Evolutionary conservation across 352 stramenopile genomes (phyloP).

Genomic region (Pythium folliculosum): DNA sequence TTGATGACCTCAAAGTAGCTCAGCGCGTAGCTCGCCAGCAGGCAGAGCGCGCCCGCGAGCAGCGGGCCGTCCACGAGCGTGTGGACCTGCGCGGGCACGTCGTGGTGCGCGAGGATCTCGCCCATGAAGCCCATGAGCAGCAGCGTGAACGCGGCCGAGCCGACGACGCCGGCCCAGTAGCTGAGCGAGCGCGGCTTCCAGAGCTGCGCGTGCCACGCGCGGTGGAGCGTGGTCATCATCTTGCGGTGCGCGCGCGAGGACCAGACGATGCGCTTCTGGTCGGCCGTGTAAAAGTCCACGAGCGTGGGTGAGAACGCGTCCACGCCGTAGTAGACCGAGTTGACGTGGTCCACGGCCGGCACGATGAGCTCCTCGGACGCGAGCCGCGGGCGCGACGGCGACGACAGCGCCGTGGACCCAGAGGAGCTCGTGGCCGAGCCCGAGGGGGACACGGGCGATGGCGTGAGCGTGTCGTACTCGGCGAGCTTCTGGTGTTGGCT

Average conservation of each 20-base stretch:
- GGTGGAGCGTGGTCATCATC: constrained; percentile 87
- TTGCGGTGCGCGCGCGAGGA: constrained; percentile 85
- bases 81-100: constrained; percentile 18
- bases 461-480: constrained; percentile 23
- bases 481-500: constrained; percentile 17
- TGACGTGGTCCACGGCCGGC: constrained; percentile 64
- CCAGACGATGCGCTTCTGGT: constrained; percentile 88
- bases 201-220: constrained; percentile 62
- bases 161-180: constrained; percentile 66
- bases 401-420: constrained; percentile 27
- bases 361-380: constrained; percentile 85
- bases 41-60: constrained; percentile 57
- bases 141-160: constrained; percentile 56
- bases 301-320: constrained; percentile 86
- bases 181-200: constrained; percentile 80
- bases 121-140: constrained; percentile 61
- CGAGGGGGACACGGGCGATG: constrained; percentile 20
- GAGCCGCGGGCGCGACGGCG: constrained; percentile 40
- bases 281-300: constrained; percentile 84
- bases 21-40: constrained; percentile 55
- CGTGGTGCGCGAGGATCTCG: constrained; percentile 52
- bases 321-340: constrained; percentile 86
- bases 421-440: constrained; percentile 25
- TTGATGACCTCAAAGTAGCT: constrained; percentile 90
- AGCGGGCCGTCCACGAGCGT: constrained; percentile 59